A percentile compares a stretch with the other conserved stretches of the same genome.
These are phyloP conservation scores for Aphanomyces euteiches DNA, from an alignment of 352 stramenopile genomes.

Conservation along the genomic window DNA sequence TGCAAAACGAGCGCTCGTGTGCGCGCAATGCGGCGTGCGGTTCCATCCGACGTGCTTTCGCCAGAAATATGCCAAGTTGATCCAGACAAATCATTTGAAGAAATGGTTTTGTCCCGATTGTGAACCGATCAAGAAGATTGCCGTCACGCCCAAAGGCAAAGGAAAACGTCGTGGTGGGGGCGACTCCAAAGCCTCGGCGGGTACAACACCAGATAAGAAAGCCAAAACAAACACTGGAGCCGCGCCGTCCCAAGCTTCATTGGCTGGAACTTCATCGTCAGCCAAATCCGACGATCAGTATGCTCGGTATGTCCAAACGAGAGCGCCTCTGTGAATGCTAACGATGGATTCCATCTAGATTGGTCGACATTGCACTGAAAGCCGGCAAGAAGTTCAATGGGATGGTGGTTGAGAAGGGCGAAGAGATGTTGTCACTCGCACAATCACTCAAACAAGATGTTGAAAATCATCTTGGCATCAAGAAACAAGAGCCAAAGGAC, in stretches of 20 bases:
- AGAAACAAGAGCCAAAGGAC: neutral
- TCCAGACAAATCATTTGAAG: constrained; percentile 47
- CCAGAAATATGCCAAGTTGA: constrained; percentile 68
- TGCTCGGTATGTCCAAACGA: constrained; percentile 12
- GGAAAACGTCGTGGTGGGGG: constrained; percentile 37
- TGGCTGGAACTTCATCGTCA: neutral
- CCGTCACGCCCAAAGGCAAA: constrained; percentile 39
- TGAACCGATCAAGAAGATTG: constrained; percentile 42
- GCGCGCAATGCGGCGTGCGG: constrained; percentile 74
- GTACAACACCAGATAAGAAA: too few relatives aligned
- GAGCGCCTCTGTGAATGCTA: neutral
- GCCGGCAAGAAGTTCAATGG: constrained; percentile 67
- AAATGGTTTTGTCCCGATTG: constrained; percentile 83
- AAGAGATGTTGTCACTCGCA: constrained; percentile 68
- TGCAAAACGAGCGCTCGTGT: constrained; percentile 60
- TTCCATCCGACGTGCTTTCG: constrained; percentile 83
- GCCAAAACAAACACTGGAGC: constrained; percentile 32
- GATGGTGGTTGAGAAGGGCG: constrained; percentile 68
- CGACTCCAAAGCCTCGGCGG: too few relatives aligned
- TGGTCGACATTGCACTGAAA: constrained; percentile 68
- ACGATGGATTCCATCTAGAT: constrained; percentile 1
- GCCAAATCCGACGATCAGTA: constrained; percentile 2
- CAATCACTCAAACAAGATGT: constrained; percentile 40
- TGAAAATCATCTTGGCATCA: constrained; percentile 15
- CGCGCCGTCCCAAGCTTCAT: constrained; percentile 16